Conservation (phyloP, 495 filamentous ascomycete genomes). For the Penicillium subrubescens region DNA sequence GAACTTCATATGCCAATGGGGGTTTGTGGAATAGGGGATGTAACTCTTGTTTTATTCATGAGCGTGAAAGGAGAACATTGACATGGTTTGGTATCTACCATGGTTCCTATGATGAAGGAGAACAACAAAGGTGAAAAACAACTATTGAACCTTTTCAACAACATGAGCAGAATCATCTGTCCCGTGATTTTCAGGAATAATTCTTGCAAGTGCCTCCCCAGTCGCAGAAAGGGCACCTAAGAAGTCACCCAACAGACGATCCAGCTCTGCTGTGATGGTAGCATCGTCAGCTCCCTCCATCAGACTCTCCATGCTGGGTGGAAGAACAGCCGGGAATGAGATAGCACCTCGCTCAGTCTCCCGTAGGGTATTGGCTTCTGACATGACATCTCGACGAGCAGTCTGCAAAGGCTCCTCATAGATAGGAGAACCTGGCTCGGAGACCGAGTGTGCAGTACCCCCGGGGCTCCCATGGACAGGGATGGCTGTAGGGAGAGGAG, state of each 20-base stretch:
- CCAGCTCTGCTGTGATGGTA: constrained; percentile 38
- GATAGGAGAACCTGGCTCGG: constrained; percentile 33
- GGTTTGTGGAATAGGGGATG: not conserved
- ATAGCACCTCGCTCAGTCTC: constrained; percentile 19
- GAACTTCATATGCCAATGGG: not conserved
- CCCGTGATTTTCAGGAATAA: constrained; percentile 7
- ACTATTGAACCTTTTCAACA: not conserved
- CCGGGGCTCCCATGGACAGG: constrained; percentile 13
- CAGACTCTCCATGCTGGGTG: constrained; percentile 39
- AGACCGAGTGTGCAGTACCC: constrained; percentile 14
- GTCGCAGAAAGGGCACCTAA: constrained; percentile 40
- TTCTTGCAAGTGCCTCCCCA: constrained; percentile 35
- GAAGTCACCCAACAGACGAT: constrained; percentile 43
- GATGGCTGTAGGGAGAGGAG: constrained; percentile 22
- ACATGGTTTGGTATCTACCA: not conserved
- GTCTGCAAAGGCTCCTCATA: constrained; percentile 32
- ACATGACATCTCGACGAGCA: constrained; percentile 14
- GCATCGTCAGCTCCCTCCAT: constrained; percentile 37
- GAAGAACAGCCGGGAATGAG: constrained; percentile 36
- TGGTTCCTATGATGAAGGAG: not conserved
- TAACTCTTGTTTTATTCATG: not conserved
- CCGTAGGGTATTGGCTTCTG: not conserved
- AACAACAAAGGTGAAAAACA: not conserved
- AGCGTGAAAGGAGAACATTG: not conserved
- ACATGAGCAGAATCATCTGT: constrained; percentile 5